Evolutionary conservation across 2,329 filamentous ascomycete species (phyloP), one percentile per base, ranked within the genome.

Genomic region (Fusarium graminum): DNA sequence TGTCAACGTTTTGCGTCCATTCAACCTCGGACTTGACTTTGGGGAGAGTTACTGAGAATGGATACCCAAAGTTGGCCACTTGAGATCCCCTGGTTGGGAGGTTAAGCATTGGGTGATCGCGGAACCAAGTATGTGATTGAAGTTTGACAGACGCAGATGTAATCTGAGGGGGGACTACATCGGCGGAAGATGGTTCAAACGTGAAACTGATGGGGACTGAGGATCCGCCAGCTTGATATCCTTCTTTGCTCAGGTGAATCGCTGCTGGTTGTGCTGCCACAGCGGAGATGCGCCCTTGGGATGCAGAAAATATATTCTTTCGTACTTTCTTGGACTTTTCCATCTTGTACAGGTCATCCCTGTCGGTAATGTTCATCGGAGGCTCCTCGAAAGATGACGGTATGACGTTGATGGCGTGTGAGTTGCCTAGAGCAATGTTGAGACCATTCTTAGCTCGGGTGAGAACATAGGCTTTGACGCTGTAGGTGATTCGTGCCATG

Each of bases 41-140:
- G 4, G 52, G 58, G 1, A 69, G 59, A 4, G 62, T 8, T 0
- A 67, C 50, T 0, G 66, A 49, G 9, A 14, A 68, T 3, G 65
- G 62, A 29, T 69, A 69, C 26, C 62, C 57, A 44, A 67, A 67
- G 44, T 63, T 67, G 10, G 46, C 58, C 0, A 43, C 10, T 3
- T 56, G 62, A 8, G 58, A 53, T 9, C 69, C 67, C 2, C 61
- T 26, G 10, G 69, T 72, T 25, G 69, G 69, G 1, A 70, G 29
- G 14, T 28, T 53, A 16, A 46, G 38, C 61, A 61, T 70, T 0
- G 69, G 69, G 1, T 58, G 46, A 7, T 68, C 65, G 7, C 67
- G 69, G 52, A 69, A 72, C 69, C 69, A 72, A 2, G 69, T 72
- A 14, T 72, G 65, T 1, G 67, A 11, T 6, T 65, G 56, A 2